Base-by-base conservation (phyloP, 352 stramenopile species). In the Phytophthora boehmeriae region DNA sequence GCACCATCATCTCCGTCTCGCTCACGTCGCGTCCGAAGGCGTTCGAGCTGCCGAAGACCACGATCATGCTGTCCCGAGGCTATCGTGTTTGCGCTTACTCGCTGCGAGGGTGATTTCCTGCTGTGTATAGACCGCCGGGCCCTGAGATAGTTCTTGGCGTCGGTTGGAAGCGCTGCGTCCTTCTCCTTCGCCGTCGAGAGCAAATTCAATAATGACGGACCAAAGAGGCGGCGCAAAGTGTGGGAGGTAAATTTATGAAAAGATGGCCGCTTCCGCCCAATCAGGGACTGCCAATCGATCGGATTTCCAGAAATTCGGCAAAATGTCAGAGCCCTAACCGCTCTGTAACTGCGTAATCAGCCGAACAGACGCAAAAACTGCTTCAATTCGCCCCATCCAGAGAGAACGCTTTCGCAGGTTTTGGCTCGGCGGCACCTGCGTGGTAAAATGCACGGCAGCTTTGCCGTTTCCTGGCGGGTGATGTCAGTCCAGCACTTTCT, bases 11-110 rank as follows among this genome's bases (percentile, higher is more conserved):
- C 60, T 91, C 80, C 39, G 61, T 71, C 59, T 91, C 82, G 70
- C 70, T 85, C 53, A 91, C 65, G 67, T 89, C 82, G 52, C 69
- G 80, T 23, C 82, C 82, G 52, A 91, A 91, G 13, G 78, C 80
- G 66, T 89, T 91, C 32, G 78, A 82, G 64, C 78, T 89, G 54
- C 82, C 80, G 42, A 88, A 91, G 8, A 88, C 68, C 53, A 89
- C 75, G 34, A 89, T 82, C 79, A 90, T 90, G 9, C 58, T 73
- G 57, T 39, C 25, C 25, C 3, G 41, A 34, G 16, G 30, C 47
- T 17, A n/a, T 28, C 41, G 14, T 58, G 51, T 35, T 36, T n/a
- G 16, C 27, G 45, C 45, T n/a, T 22, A 27, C 41, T 28, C 14
- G 48, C 43, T 50, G 43, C 25, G 25, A 8, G 25, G 6, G 25